Evolutionary conservation across 805 yeast genomes (phyloP).

Genomic region (Wickerhamomyces mucosus): DNA sequence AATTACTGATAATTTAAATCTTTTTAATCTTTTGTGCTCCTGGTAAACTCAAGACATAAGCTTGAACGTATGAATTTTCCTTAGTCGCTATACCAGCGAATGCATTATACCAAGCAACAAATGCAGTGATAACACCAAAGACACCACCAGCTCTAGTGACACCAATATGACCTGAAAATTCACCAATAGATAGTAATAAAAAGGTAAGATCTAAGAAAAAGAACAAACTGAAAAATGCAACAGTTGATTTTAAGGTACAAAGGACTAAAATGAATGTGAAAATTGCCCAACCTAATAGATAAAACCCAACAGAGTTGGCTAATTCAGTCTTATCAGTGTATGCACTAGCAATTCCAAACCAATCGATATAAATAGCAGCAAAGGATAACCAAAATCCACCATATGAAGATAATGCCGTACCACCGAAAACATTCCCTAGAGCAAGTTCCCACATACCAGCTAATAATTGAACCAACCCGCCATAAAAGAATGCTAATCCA

Average conservation of each 20-base stretch:
- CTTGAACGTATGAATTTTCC: constrained; percentile 37
- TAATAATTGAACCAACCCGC: constrained; percentile 48
- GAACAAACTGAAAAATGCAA: constrained; percentile 51
- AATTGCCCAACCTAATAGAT: constrained; percentile 50
- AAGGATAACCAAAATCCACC: constrained; percentile 68
- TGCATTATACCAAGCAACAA: constrained; percentile 52
- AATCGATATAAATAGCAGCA: constrained; percentile 47
- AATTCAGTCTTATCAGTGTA: constrained; percentile 32
- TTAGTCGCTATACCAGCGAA: constrained; percentile 50
- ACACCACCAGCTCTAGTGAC: constrained; percentile 47
- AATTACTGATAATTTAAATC: too few species aligned
- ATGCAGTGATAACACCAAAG: constrained; percentile 42
- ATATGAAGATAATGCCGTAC: constrained; percentile 49
- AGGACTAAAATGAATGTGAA: constrained; percentile 46
- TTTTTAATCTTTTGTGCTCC: constrained; percentile 10
- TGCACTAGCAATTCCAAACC: constrained; percentile 52
- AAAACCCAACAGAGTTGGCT: constrained; percentile 48
- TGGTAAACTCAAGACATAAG: constrained; percentile 25
- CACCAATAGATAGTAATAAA: constrained; percentile 42
- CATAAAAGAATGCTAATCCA: constrained; percentile 51
- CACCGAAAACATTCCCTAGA: constrained; percentile 59
- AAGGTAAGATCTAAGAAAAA: constrained; percentile 45
- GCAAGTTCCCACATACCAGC: constrained; percentile 65
- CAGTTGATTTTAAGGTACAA: constrained; percentile 55
- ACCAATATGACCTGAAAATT: constrained; percentile 32